Evolutionary conservation across 1,139 yeast species (phyloP).

Genomic region (Candida labiduridarum): DNA sequence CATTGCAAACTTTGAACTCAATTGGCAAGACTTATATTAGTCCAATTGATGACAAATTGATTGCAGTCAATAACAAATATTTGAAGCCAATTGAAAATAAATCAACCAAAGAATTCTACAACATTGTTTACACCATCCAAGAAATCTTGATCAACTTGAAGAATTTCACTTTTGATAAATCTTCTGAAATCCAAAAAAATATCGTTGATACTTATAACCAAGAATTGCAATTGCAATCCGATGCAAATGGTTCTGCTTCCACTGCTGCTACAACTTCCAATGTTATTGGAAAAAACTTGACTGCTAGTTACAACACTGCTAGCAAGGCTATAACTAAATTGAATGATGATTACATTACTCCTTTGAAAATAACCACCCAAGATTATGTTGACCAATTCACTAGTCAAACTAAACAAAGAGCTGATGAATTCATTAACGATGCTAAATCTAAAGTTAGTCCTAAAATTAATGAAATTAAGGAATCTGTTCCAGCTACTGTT

Average conservation of each 20-base stretch:
- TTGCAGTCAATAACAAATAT: slow-evolving; percentile 15
- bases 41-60: slow-evolving; percentile 14
- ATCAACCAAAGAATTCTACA: slow-evolving; percentile 19
- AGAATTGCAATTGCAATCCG: slow-evolving; percentile 22
- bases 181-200: slow-evolving; percentile 33
- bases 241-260: neutral
- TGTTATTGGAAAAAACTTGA: slow-evolving; percentile 30
- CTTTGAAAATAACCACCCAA: slow-evolving; percentile 44
- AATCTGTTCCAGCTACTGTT: slow-evolving; percentile 14
- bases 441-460: slow-evolving; percentile 25
- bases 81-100: slow-evolving; percentile 14
- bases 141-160: slow-evolving; percentile 32
- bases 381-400: slow-evolving; percentile 41
- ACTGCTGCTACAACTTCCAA: slow-evolving; percentile 17
- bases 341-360: slow-evolving; percentile 41
- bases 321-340: slow-evolving; percentile 36
- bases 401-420: slow-evolving; percentile 36
- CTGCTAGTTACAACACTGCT: slow-evolving; percentile 41
- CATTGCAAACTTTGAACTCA: slow-evolving; percentile 9
- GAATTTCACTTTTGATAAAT: slow-evolving; percentile 28
- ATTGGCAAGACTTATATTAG: slow-evolving; percentile 12
- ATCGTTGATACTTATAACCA: slow-evolving; percentile 39
- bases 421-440: slow-evolving; percentile 36
- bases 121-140: slow-evolving; percentile 34
- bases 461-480: slow-evolving; percentile 15